Evolutionary conservation across 176 grass and related monocot species (phyloP), one percentile per base, ranked within the genome.

Genomic region (Otatea glauca): DNA sequence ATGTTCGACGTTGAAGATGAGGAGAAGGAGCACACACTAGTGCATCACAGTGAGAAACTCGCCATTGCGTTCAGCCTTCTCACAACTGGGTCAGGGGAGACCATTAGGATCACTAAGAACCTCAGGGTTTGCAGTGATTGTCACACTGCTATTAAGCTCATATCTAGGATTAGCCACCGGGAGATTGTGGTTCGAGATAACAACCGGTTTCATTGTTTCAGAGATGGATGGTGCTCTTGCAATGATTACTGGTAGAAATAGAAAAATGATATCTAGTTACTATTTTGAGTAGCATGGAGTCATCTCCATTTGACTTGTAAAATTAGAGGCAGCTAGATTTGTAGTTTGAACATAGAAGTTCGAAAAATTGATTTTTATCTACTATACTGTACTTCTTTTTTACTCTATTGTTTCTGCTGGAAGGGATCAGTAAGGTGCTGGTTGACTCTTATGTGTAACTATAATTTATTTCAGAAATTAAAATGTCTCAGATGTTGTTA

Each of bases 1-100:
- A 87, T 94, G 81, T 91, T 94, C 64, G 92, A 91, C 56, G 72
- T 89, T 85, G 89, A 94, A 89, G 81, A 85, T 5, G 92, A 91
- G 72, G 89, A 94, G 64, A 87, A 94, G 58, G 89, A 94, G 68
- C 59, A 87, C 79, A 89, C 92, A 0, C 86, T 91, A 10, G 89
- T 88, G 65, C 68, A 94, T 87, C 89, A 94, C 18, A 94, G 87
- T 24, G 92, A 89, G 73, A 94, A 91, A 45, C 80, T 94, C 4
- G 89, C 89, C 21, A 91, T 94, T 87, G 89, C 89, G 18, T 94
- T 94, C 23, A 53, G 87, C 48, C 84, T 94, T 7, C 82, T 91
- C 38, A 87, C 43, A 20, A 79, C 77, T 24, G 61, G 12, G 82
- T 68, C 81, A 58, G 87, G 79, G n/a, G 61, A 87, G 62, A 85